phyloP scores from a whole-genome alignment of 352 stramenopile species.

The Globisporangium nodosum region DNA sequence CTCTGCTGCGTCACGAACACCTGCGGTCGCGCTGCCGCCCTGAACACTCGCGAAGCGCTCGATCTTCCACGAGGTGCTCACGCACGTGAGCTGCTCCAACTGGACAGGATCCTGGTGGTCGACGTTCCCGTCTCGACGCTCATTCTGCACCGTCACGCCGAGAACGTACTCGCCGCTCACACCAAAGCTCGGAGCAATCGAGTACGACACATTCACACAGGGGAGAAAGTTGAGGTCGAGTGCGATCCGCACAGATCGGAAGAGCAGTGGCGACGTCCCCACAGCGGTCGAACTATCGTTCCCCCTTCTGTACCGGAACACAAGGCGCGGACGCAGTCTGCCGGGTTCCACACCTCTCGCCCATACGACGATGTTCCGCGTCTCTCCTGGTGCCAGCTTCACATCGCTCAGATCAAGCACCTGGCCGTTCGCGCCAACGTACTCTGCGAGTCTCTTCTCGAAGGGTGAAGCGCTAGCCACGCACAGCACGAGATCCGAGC shows the following conservation, averaged over 20 bases:
- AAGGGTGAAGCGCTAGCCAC: conserved; percentile 15
- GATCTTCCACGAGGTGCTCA: conserved; percentile 62
- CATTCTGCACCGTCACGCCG: conserved; percentile 60
- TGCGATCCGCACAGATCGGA: conserved; percentile 46
- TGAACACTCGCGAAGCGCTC: conserved; percentile 28
- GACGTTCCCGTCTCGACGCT: conserved; percentile 23
- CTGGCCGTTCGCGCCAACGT: conserved; percentile 60
- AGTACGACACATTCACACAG: conserved; percentile 58
- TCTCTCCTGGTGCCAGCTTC: conserved; percentile 45
- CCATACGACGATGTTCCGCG: conserved; percentile 45
- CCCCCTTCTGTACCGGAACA: conserved; percentile 61
- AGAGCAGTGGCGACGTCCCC: conserved; percentile 12
- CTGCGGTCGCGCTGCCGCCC: background rate
- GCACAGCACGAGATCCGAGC: conserved; percentile 58
- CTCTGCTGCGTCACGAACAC: conserved; percentile 26
- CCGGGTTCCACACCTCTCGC: conserved; percentile 31
- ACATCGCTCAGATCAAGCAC: conserved; percentile 56
- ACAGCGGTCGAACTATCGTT: conserved; percentile 12
- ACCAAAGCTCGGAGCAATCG: conserved; percentile 64
- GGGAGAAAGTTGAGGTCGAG: conserved; percentile 54
- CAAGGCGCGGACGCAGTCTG: conserved; percentile 37
- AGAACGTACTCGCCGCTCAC: conserved; percentile 65
- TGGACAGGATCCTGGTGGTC: conserved; percentile 26
- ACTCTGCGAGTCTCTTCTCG: conserved; percentile 25
- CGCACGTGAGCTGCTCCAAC: conserved; percentile 48